Percentiles rank a stretch among this genome's conserved stretches.
Evolutionary conservation across 805 yeast species (phyloP).

Genomic region (Starmera pachycereana): DNA sequence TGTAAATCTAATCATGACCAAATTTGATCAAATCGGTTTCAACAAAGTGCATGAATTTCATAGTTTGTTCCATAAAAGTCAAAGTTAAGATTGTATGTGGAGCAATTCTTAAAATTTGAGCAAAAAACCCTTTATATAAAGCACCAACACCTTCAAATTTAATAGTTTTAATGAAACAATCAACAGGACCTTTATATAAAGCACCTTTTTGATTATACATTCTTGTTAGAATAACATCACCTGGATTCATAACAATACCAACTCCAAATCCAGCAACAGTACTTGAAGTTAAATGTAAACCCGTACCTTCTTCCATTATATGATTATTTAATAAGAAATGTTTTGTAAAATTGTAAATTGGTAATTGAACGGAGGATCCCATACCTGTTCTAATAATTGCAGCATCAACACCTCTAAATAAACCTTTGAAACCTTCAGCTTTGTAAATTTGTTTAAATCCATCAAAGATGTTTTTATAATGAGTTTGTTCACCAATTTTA

Average conservation of each 20-base stretch:
- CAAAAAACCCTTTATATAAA: conserved; percentile 89
- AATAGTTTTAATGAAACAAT: conserved; percentile 80
- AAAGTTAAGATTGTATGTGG: conserved; percentile 90
- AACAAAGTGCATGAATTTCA: conserved; percentile 42
- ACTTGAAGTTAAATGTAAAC: conserved; percentile 62
- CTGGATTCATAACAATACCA: conserved; percentile 92
- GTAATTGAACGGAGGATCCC: conserved; percentile 92
- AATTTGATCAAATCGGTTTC: conserved; percentile 13
- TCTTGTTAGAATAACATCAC: conserved; percentile 92
- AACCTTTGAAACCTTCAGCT: conserved; percentile 67
- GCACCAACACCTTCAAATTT: conserved; percentile 78
- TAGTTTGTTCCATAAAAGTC: conserved; percentile 93
- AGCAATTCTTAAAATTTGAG: conserved; percentile 84
- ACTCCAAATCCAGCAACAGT: conserved; percentile 86
- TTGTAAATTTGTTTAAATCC: conserved; percentile 56
- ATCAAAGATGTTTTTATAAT: conserved; percentile 57
- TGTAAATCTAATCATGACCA: not conserved
- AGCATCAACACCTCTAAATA: conserved; percentile 88
- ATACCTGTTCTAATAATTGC: conserved; percentile 91
- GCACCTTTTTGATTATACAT: conserved; percentile 91
- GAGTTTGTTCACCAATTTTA: conserved; percentile 86
- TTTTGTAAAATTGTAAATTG: conserved; percentile 77
- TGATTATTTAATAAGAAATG: conserved; percentile 42
- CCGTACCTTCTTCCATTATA: conserved; percentile 50
- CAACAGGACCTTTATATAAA: conserved; percentile 77